phyloP scores from a whole-genome alignment of 352 stramenopile genomes.

The Pythium vanterpoolii region DNA sequence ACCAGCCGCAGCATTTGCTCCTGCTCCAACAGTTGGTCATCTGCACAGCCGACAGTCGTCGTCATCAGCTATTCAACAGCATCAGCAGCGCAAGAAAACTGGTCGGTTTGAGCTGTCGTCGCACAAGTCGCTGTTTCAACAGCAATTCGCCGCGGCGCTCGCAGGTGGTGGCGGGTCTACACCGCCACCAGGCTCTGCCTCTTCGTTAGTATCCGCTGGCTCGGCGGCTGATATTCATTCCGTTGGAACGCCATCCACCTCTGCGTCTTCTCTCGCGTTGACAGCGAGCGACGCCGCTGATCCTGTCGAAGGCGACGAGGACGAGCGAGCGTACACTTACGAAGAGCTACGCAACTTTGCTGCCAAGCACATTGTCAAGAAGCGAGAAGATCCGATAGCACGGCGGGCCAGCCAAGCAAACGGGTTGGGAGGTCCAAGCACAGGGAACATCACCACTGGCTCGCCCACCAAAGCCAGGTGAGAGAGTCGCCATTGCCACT shows the following conservation, averaged over 20 bases:
- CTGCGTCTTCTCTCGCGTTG: background rate
- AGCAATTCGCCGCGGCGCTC: conserved; percentile 39
- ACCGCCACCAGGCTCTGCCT: background rate
- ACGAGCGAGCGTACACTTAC: conserved; percentile 69
- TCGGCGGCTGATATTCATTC: background rate
- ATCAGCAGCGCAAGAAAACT: conserved; percentile 33
- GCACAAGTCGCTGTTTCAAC: conserved; percentile 38
- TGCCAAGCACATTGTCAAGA: conserved; percentile 45
- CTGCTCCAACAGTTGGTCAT: conserved; percentile 5
- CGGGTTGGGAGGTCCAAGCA: background rate
- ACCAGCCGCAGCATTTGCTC: conserved; percentile 25
- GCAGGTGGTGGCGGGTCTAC: background rate
- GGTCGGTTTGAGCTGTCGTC: conserved; percentile 35
- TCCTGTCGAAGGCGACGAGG: conserved; percentile 51
- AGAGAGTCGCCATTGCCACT: background rate
- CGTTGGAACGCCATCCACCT: background rate
- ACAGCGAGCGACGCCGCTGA: background rate
- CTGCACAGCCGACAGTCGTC: background rate
- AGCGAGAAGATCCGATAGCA: conserved; percentile 6
- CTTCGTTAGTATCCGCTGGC: background rate
- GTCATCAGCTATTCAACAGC: conserved; percentile 8
- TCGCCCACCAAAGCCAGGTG: background rate
- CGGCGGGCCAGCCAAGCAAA: background rate
- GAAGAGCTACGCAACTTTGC: conserved; percentile 68
- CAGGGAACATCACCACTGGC: background rate